Conservation (phyloP, 1,139 yeast genomes). For the Casaregolazyma suthepensis region DNA sequence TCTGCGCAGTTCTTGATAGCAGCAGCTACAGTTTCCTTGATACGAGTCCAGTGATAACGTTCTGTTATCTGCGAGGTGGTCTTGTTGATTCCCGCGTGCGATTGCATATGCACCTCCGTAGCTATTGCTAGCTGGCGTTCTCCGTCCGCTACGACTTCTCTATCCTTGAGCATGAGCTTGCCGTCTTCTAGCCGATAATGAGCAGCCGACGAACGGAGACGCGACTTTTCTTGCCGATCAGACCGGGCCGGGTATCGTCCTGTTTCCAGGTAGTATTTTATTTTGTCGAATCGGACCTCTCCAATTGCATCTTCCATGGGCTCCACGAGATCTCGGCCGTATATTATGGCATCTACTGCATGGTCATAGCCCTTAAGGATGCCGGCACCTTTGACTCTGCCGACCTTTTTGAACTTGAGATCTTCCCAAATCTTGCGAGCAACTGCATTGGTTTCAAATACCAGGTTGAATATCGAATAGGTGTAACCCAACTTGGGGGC, state of each 20-base stretch:
- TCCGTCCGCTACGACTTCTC: slow-evolving; percentile 76
- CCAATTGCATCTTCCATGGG: slow-evolving; percentile 47
- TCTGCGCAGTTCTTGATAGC: slow-evolving; percentile 72
- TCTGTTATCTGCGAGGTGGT: slow-evolving; percentile 75
- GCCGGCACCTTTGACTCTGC: slow-evolving; percentile 79
- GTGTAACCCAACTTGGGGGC: slow-evolving; percentile 85
- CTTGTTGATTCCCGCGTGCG: slow-evolving; percentile 87
- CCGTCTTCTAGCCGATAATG: slow-evolving; percentile 70
- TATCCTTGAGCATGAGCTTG: slow-evolving; percentile 66
- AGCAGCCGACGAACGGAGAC: slow-evolving; percentile 75
- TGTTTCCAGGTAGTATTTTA: slow-evolving; percentile 71
- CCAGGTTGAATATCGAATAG: slow-evolving; percentile 74
- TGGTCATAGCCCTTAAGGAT: slow-evolving; percentile 74
- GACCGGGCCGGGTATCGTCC: slow-evolving; percentile 83
- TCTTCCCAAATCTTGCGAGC: slow-evolving; percentile 75
- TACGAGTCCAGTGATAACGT: slow-evolving; percentile 83
- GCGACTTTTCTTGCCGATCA: slow-evolving; percentile 75
- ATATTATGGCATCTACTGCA: slow-evolving; percentile 76
- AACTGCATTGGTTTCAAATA: slow-evolving; percentile 82
- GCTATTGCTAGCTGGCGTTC: slow-evolving; percentile 70
- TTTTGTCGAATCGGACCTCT: slow-evolving; percentile 66
- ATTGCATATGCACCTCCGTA: slow-evolving; percentile 57
- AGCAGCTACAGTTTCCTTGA: slow-evolving; percentile 78
- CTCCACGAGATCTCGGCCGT: slow-evolving; percentile 51
- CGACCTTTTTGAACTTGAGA: slow-evolving; percentile 71